These are phyloP conservation scores for Fusarium paranaense DNA, from an alignment of 2,329 filamentous ascomycete genomes.

Conservation along the genomic window DNA sequence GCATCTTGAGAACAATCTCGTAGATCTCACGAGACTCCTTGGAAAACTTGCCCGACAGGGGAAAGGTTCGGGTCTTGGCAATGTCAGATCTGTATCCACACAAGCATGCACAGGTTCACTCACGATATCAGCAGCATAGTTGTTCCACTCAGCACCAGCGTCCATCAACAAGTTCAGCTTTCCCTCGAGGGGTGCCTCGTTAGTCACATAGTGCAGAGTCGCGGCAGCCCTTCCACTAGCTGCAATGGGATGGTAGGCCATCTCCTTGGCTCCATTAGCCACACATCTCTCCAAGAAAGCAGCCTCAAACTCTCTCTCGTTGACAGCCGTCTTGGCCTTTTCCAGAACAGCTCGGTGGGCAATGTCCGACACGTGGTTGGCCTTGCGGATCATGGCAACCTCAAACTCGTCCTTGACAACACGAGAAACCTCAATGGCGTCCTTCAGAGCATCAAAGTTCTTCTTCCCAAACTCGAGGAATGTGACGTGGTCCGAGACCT, in stretches of 20 bases:
- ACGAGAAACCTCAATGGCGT: conserved; percentile 75
- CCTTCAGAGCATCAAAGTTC: conserved; percentile 67
- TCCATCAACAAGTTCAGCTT: conserved; percentile 88
- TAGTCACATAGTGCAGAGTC: conserved; percentile 88
- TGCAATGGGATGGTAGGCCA: conserved; percentile 89
- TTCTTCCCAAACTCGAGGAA: conserved; percentile 77
- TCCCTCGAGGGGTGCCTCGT: conserved; percentile 74
- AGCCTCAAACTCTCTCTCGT: conserved; percentile 87
- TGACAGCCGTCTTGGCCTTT: conserved; percentile 71
- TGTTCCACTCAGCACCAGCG: conserved; percentile 81
- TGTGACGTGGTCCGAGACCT: conserved; percentile 77
- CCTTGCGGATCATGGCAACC: conserved; percentile 77
- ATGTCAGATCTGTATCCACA: conserved; percentile 6
- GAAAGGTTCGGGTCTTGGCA: conserved; percentile 83
- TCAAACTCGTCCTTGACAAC: conserved; percentile 82
- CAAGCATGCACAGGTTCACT: conserved; percentile 36
- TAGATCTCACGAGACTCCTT: conserved; percentile 80
- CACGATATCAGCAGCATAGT: conserved; percentile 77
- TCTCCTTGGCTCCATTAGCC: conserved; percentile 79
- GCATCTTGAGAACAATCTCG: conserved; percentile 88
- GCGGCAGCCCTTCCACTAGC: conserved; percentile 84
- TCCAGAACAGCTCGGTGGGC: conserved; percentile 74
- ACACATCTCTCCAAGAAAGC: conserved; percentile 83
- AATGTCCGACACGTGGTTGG: conserved; percentile 75
- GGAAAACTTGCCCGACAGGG: conserved; percentile 78